These are phyloP conservation scores for Fusarium pseudoanthophilum DNA, from an alignment of 2,329 filamentous ascomycete genomes.

Conservation along the genomic window DNA sequence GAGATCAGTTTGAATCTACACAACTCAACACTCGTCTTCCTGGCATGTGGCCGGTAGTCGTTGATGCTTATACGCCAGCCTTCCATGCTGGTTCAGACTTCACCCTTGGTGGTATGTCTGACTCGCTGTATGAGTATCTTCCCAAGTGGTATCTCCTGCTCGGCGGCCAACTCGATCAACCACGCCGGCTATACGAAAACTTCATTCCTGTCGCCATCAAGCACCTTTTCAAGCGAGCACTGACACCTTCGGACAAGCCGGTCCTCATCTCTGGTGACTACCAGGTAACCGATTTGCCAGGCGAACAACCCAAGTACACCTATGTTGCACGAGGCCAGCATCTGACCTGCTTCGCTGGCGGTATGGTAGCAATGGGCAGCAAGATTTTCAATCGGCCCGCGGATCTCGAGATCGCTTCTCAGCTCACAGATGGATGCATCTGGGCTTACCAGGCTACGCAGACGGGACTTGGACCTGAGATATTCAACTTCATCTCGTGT, in stretches of 20 bases:
- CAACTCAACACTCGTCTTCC: constrained; percentile 67
- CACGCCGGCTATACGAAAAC: constrained; percentile 49
- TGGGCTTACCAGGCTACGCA: constrained; percentile 69
- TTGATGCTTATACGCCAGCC: constrained; percentile 54
- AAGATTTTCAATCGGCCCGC: constrained; percentile 65
- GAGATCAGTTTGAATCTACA: constrained; percentile 62
- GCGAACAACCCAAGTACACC: constrained; percentile 41
- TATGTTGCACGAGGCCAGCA: constrained; percentile 62
- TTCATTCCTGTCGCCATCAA: constrained; percentile 60
- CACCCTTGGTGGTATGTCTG: constrained; percentile 65
- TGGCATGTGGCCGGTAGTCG: constrained; percentile 69
- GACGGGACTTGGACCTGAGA: constrained; percentile 70
- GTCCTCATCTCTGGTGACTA: constrained; percentile 71
- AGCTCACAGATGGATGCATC: constrained; percentile 71
- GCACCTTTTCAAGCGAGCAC: constrained; percentile 74
- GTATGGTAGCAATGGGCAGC: constrained; percentile 72
- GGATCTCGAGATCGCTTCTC: constrained; percentile 66
- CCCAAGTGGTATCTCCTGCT: constrained; percentile 73
- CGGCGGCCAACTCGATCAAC: constrained; percentile 60
- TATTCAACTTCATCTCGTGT: constrained; percentile 61
- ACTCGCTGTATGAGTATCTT: constrained; percentile 74
- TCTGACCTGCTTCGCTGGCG: constrained; percentile 72
- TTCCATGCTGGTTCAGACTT: constrained; percentile 56
- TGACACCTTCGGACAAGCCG: constrained; percentile 66
- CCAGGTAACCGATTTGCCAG: constrained; percentile 43